Percentiles rank a stretch among this genome's conserved stretches.
phyloP scores from a whole-genome alignment of 2,329 filamentous ascomycete species.

The Nemania bipapillata region DNA sequence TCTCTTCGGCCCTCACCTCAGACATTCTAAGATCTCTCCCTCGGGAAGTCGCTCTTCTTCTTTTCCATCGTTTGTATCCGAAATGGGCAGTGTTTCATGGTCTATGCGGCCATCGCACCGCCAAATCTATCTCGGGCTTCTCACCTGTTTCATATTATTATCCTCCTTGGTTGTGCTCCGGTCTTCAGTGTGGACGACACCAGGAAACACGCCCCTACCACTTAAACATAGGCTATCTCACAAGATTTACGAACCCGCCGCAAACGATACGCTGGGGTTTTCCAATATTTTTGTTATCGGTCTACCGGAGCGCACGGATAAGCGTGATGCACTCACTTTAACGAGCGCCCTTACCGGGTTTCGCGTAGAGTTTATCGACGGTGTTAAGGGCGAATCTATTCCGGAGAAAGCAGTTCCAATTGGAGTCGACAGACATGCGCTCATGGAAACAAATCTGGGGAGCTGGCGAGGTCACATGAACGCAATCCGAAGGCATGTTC shows the following conservation, averaged over 20 bases:
- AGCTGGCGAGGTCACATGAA: slow-evolving; percentile 58
- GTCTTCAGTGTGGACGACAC: neutral
- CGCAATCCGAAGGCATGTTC: slow-evolving; percentile 47
- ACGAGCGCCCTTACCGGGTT: slow-evolving; percentile 57
- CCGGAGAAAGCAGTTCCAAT: slow-evolving; percentile 57
- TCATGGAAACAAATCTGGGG: slow-evolving; percentile 53
- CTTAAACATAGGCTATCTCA: neutral
- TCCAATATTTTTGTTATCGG: slow-evolving; percentile 56
- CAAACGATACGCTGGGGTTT: slow-evolving; percentile 49
- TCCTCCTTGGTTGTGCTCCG: neutral
- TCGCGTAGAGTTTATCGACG: slow-evolving; percentile 58
- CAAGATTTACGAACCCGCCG: neutral
- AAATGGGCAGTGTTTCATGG: slow-evolving; percentile 3
- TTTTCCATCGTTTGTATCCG: neutral
- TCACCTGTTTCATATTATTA: slow-evolving; percentile 2
- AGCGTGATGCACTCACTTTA: slow-evolving; percentile 60
- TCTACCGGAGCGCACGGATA: slow-evolving; percentile 60
- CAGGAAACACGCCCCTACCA: neutral
- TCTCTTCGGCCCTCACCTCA: neutral
- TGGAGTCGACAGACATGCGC: slow-evolving; percentile 45
- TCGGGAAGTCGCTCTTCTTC: neutral
- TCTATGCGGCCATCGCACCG: slow-evolving; percentile 21
- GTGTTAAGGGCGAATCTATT: slow-evolving; percentile 55
- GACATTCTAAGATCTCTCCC: too few relatives aligned
- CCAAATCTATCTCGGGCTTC: slow-evolving; percentile 4